These are phyloP conservation scores for Phytophthora ohioensis DNA, from an alignment of 352 stramenopile species.

Conservation along the genomic window DNA sequence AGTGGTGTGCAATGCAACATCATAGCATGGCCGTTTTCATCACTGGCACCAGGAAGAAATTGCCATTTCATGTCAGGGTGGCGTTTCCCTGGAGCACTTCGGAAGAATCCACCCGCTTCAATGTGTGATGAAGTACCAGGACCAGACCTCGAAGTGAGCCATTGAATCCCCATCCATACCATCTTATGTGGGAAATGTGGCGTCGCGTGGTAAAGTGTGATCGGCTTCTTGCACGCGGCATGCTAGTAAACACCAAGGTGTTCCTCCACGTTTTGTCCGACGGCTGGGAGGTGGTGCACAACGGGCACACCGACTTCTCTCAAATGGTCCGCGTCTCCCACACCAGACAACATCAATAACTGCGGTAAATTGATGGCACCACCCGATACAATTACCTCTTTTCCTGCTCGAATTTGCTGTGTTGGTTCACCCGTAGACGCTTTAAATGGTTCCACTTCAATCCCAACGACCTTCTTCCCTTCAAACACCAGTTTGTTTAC, in stretches of 20 bases:
- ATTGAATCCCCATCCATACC: constrained; percentile 77
- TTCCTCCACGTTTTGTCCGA: constrained; percentile 88
- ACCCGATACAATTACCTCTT: constrained; percentile 86
- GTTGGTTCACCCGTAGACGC: constrained; percentile 26
- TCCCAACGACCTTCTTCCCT: constrained; percentile 66
- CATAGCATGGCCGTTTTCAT: constrained; percentile 65
- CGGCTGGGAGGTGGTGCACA: constrained; percentile 73
- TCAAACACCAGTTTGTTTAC: constrained; percentile 88
- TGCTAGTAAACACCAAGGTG: constrained; percentile 89
- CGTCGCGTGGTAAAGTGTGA: constrained; percentile 86
- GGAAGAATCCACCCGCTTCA: constrained; percentile 76
- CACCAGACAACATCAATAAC: constrained; percentile 82
- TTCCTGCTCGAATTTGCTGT: constrained; percentile 55
- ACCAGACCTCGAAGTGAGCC: constrained; percentile 64
- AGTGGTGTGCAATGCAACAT: constrained; percentile 86
- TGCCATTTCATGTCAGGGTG: constrained; percentile 89
- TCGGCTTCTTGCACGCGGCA: constrained; percentile 81
- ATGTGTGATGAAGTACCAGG: constrained; percentile 76
- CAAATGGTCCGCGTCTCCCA: constrained; percentile 72
- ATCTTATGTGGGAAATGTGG: constrained; percentile 78
- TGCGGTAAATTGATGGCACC: constrained; percentile 89
- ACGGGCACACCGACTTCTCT: constrained; percentile 70
- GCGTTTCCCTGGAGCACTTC: constrained; percentile 61
- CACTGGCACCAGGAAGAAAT: constrained; percentile 75
- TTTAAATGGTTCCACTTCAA: constrained; percentile 71